Base-by-base conservation (phyloP, 495 filamentous ascomycete species). In the Delitschia confertaspora region DNA sequence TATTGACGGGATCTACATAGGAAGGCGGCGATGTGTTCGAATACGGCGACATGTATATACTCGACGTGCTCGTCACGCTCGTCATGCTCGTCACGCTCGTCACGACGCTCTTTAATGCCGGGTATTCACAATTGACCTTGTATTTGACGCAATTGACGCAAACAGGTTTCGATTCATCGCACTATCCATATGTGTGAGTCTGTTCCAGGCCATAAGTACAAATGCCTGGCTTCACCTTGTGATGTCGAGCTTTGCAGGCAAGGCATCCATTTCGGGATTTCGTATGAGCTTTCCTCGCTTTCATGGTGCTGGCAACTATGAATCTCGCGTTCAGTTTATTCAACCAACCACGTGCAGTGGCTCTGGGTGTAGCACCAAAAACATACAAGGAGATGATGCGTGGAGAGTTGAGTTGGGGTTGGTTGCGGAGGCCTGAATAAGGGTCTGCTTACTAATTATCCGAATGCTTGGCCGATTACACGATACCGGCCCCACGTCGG, bases 111-210 rank as follows among this genome's bases (percentile, higher is more conserved):
- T 53, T 36, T n/a, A 25, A 19, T 9, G 10, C 10, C 3, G 43
- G 43, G 41, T 53, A 53, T 36, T 47, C 49, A 25, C 49, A 53
- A 7, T 17, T 36, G 16, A 27, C 30, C 11, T 35, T 35, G 23
- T 53, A 53, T 14, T 47, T 47, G 18, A 41, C 34, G 24, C 49
- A 53, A 25, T 47, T 47, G 14, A 47, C 30, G 21, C 49, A 53
- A 3, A 11, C 29, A n/a, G 49, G 49, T 30, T 33, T 41, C 13
- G 36, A 33, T 33, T 53, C 49, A 31, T 53, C 49, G 37, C 49
- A 53, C 43, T 51, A 14, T 20, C 14, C 10, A 38, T 4, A 22
- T 14, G 8, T 19, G 14, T 38, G n/a, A 33, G 31, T 33, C 18
- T 14, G 6, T 16, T 33, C n/a, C 11, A 33, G 13, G 22, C 18